Conservation (phyloP, 768 basidiomycete genomes). For the Fibroporia radiculosa region DNA sequence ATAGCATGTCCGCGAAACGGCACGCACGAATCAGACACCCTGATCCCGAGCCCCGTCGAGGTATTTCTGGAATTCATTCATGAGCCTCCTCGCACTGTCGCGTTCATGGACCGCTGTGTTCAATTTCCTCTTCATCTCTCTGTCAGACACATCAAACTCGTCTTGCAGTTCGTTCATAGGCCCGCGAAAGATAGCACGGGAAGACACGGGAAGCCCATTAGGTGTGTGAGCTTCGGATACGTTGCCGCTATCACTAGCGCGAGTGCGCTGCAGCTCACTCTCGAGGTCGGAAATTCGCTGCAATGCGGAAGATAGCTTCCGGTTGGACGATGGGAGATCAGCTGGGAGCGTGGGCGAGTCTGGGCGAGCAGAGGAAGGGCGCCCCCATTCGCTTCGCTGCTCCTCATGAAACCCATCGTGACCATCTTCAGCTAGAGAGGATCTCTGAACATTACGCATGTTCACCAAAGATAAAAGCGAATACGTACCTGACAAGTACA, state of each 20-base stretch:
- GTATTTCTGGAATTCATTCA: neutral
- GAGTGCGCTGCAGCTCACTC: constrained; percentile 1
- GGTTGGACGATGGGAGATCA: neutral
- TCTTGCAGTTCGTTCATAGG: neutral
- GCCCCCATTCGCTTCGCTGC: too few relatives aligned
- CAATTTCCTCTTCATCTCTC: neutral
- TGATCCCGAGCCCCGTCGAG: neutral
- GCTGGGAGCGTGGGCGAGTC: neutral
- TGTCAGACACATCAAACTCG: neutral
- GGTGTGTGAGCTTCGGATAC: neutral
- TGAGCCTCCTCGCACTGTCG: neutral
- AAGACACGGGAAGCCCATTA: neutral
- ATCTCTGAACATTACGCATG: too few relatives aligned
- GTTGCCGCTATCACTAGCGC: neutral
- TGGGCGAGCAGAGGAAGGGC: neutral
- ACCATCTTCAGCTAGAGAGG: too few relatives aligned
- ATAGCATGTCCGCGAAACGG: too few relatives aligned
- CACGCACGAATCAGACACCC: too few relatives aligned
- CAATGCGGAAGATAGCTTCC: neutral
- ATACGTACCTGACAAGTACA: too few relatives aligned
- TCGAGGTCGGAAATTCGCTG: constrained; percentile 3
- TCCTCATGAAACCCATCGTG: too few relatives aligned
- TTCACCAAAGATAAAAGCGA: too few relatives aligned
- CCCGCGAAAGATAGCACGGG: neutral
- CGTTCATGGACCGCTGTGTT: neutral